Evolutionary conservation across 805 yeast genomes (phyloP), one percentile per base, ranked within the genome.

Genomic region (Metschnikowia vanudenii): DNA sequence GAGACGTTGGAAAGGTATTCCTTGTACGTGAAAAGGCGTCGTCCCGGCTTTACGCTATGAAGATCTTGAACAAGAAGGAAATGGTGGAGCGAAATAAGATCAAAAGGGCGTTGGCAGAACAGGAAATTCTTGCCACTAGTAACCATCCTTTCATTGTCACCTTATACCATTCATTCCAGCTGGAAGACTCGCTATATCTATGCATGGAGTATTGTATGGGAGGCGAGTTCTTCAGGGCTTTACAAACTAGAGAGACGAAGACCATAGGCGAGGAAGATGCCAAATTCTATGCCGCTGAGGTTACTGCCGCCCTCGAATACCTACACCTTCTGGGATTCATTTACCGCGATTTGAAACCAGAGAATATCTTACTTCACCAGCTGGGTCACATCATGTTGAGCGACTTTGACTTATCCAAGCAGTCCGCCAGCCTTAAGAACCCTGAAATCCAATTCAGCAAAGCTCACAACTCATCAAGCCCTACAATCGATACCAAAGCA

Each of bases 131-230:
- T 48, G 96, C 97, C 3, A 88, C 97, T 2, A 85, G 92, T 30
- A 90, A 91, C 62, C 98, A 95, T 65, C 99, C 99, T 0, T 94
- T 95, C 61, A 95, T 94, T 55, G 98, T 94, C 26, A 89, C 99
- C 0, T 73, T 94, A 20, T 92, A 94, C 61, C 99, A 94, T 65
- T 90, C 85, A 0, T 94, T 94, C 71, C 99, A 94, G 68, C 85
- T 96, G 3, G 94, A 88, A 49, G 97, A 91, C 57, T 82, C 87
- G 60, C 68, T 94, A 10, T 94, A 90, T 57, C 77, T 94, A 34
- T 94, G 99, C 67, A 92, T 95, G 96, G 99, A 94, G 64, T 94
- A 92, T 60, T 94, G 99, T 62, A 89, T 94, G 90, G 99, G 99
- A 26, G 99, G 99, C 38, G 99, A 95, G 68, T 94, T 94, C 60